Percentiles rank a stretch among this genome's conserved stretches.
These are phyloP conservation scores for Agaricus subrufescens DNA, from an alignment of 768 basidiomycete genomes.

Conservation along the genomic window DNA sequence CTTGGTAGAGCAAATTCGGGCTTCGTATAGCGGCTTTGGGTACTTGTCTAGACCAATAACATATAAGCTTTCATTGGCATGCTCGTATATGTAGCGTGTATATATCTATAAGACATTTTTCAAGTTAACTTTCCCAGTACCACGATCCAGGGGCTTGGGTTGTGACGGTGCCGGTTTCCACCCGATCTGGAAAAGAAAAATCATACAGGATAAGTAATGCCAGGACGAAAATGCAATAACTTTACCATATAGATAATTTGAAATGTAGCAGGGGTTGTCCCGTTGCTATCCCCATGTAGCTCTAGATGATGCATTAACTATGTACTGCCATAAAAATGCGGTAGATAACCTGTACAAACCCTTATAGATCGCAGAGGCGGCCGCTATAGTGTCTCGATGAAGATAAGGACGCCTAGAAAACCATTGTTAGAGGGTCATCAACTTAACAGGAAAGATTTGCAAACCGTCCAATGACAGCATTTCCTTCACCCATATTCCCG, in stretches of 20 bases:
- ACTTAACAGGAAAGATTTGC: slow-evolving; percentile 12
- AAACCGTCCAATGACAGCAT: slow-evolving; percentile 83
- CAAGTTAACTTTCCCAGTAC: slow-evolving; percentile 39
- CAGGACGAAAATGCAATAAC: slow-evolving; percentile 15
- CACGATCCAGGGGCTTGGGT: slow-evolving; percentile 39
- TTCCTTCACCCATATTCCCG: slow-evolving; percentile 95
- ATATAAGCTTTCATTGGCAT: neutral
- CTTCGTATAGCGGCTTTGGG: neutral
- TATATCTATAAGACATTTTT: slow-evolving; percentile 31
- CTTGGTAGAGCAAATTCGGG: too few species aligned
- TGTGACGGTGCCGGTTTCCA: slow-evolving; percentile 42
- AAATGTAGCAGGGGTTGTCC: slow-evolving; percentile 89
- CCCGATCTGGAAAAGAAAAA: slow-evolving; percentile 29
- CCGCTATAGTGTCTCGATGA: slow-evolving; percentile 82
- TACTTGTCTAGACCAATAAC: neutral
- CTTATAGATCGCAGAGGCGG: slow-evolving; percentile 91
- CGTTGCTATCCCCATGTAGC: slow-evolving; percentile 80
- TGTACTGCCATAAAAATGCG: neutral
- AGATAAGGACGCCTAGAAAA: slow-evolving; percentile 54
- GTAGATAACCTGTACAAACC: slow-evolving; percentile 36
- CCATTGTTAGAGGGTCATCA: neutral
- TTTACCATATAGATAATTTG: slow-evolving; percentile 89
- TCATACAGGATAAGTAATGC: neutral
- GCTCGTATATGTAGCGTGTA: neutral
- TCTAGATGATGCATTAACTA: slow-evolving; percentile 38